Base-by-base conservation (phyloP, 2,329 filamentous ascomycete genomes). In the Remersonia thermophila region DNA sequence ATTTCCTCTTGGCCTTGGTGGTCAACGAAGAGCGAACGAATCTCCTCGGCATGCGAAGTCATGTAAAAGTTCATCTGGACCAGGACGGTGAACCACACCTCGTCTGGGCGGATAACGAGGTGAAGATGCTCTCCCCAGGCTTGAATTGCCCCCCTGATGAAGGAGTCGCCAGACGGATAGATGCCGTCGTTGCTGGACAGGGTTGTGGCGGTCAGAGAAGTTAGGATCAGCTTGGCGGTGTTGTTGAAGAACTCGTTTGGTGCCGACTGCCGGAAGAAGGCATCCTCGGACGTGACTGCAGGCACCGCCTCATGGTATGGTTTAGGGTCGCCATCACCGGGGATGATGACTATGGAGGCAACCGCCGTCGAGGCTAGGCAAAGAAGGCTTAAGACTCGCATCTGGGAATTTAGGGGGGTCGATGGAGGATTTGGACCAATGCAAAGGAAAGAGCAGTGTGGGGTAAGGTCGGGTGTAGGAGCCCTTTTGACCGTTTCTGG, bases 21-120 rank as follows among this genome's bases (percentile, higher is more conserved):
- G 8, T 57, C 44, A 7, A 71, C 65, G 43, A 71, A 71, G 13
- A 61, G 39, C 3, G 53, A 46, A 2, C 65, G 55, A 1, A 70
- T 37, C 7, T 64, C 56, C 33, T 71, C 65, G 3, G 62, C 57
- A 40, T 72, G 57, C 0, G 51, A 52, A 20, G 61, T 58, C 53
- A 71, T 61, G 47, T 63, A 71, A 34, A 65, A 58, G 44, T 62
- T 65, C 32, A 72, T 51, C 49, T 72, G 67, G 0, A 57, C 56
- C 3, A 73, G 54, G 33, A 72, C 66, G 31, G 68, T 61, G 41
- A 71, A 62, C 69, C 69, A 73, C 15, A 73, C 51, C 38, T 71
- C 67, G 33, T 73, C 67, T 0, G 69, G 67, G 1, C 67, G 59
- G 4, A 73, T 48, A 1, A 59, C 55, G 1, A 73, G 54, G 43